A percentile compares a stretch with the other conserved stretches of the same genome.
These are phyloP conservation scores for Hypoxylon sp. DNA, from an alignment of 2,329 filamentous ascomycete genomes.

Conservation along the genomic window DNA sequence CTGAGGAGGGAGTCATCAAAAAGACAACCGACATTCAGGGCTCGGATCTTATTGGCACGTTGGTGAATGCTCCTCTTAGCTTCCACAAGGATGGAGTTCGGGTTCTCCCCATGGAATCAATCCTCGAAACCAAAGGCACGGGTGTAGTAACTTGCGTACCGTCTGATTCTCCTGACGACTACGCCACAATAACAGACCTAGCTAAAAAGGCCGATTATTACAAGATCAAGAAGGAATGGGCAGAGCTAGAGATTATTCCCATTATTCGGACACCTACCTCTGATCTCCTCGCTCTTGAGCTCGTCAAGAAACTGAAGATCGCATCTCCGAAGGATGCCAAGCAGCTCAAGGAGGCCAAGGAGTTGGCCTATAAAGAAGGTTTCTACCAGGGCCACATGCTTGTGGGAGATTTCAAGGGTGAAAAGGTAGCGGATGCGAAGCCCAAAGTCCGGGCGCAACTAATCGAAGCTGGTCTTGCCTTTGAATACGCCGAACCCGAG, in stretches of 20 bases:
- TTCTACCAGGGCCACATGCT: slow-evolving; percentile 96
- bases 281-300: slow-evolving; percentile 83
- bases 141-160: slow-evolving; percentile 97
- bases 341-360: slow-evolving; percentile 93
- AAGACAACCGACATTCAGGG: slow-evolving; percentile 83
- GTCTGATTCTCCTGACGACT: slow-evolving; percentile 96
- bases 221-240: slow-evolving; percentile 97
- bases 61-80: slow-evolving; percentile 90
- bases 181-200: slow-evolving; percentile 87
- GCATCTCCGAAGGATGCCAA: slow-evolving; percentile 95
- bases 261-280: slow-evolving; percentile 92
- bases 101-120: slow-evolving; percentile 94
- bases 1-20: slow-evolving; percentile 70
- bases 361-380: slow-evolving; percentile 95
- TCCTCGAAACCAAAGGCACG: slow-evolving; percentile 88
- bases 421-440: slow-evolving; percentile 89
- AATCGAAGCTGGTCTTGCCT: slow-evolving; percentile 82
- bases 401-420: slow-evolving; percentile 88
- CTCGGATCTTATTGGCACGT: slow-evolving; percentile 86
- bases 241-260: slow-evolving; percentile 87
- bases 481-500: slow-evolving; percentile 94
- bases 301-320: slow-evolving; percentile 96
- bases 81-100: slow-evolving; percentile 86
- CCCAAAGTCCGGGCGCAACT: slow-evolving; percentile 85
- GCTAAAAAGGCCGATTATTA: slow-evolving; percentile 97